These are phyloP conservation scores for Babjeviella inositovora DNA, from an alignment of 805 yeast species.

Conservation along the genomic window DNA sequence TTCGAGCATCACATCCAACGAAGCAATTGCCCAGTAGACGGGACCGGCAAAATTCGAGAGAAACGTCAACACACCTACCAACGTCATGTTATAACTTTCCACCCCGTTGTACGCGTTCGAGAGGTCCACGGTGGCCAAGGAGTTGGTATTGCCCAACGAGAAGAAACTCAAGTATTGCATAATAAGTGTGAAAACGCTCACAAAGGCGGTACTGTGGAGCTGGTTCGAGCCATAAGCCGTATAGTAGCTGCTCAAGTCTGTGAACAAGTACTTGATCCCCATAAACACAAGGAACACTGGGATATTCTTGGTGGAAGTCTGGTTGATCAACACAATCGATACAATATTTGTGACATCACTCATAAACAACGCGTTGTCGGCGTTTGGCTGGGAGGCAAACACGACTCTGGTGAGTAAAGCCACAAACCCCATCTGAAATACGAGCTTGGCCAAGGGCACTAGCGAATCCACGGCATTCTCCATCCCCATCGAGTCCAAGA, in stretches of 20 bases:
- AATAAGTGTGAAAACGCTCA: conserved; percentile 23
- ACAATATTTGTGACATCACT: conserved; percentile 19
- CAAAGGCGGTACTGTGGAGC: conserved; percentile 3
- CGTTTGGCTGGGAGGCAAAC: background rate
- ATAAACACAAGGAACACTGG: conserved; percentile 27
- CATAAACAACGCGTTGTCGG: conserved; percentile 6
- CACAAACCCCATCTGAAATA: conserved; percentile 12
- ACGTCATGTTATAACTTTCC: conserved; percentile 43
- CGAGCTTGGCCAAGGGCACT: conserved; percentile 15
- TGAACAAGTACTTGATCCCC: conserved; percentile 9
- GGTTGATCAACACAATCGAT: conserved; percentile 27
- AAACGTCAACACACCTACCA: conserved; percentile 69
- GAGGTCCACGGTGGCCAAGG: conserved; percentile 79
- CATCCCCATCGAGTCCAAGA: conserved; percentile 12
- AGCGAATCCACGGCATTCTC: conserved; percentile 11
- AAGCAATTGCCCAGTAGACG: conserved; percentile 57
- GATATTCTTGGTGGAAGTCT: conserved; percentile 28
- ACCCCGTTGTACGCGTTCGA: conserved; percentile 90
- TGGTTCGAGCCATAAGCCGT: conserved; percentile 3
- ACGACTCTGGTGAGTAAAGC: conserved; percentile 1
- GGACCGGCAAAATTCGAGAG: conserved; percentile 79
- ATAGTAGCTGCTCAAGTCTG: conserved; percentile 9
- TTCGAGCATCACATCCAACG: conserved; percentile 21
- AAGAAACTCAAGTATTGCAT: conserved; percentile 71
- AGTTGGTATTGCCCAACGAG: conserved; percentile 82